Evolutionary conservation across 192 early-diverging fungal species (phyloP), one percentile per base, ranked within the genome.

Genomic region (Coemansia interrupta): DNA sequence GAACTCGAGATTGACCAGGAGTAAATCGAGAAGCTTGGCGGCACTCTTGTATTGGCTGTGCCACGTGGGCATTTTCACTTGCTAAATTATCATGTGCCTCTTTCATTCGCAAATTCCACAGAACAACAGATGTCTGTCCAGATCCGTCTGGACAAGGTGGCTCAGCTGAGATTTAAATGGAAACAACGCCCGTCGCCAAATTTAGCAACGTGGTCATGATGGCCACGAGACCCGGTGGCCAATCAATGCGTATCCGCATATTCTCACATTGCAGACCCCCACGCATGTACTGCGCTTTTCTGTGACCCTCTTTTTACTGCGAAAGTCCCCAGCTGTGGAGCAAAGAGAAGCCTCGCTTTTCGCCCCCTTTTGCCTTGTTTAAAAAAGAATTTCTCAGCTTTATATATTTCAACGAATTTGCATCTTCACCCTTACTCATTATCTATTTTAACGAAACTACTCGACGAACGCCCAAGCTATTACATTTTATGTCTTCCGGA

Each of bases 1-100:
- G 87, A 90, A 57, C 80, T 86, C 5, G 85, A 90, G 44, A 83
- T 88, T 58, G 85, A 87, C 48, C 77, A 85, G 45, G 80, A 87
- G 23, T 60, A 55, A 28, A 42, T 28, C 18, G 11, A 42, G 32
- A 26, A 14, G 6, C 19, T n/a, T 44, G 42, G 30, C 28, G n/a
- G n/a, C 38, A 11, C 3, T 53, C 36, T 53, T 39, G 7, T 29
- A 4, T 51, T 47, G 18, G 18, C 22, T 47, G 19, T 47, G 19
- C n/a, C 22, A 19, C 19, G 18, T 47, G n/a, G 20, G 0, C 1
- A 1, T 29, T 26, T 28, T 51, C 13, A 9, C 1, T 17, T 24
- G 13, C 20, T 20, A 44, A 4, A 18, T 41, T 41, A n/a, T 41
- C n/a, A 15, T 15, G n/a, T n/a, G n/a, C n/a, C 17, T 18, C 9